A percentile compares a stretch with the other conserved stretches of the same genome.
phyloP scores from a whole-genome alignment of 2,329 filamentous ascomycete genomes.

The Aspergillus ochraceoroseus region DNA sequence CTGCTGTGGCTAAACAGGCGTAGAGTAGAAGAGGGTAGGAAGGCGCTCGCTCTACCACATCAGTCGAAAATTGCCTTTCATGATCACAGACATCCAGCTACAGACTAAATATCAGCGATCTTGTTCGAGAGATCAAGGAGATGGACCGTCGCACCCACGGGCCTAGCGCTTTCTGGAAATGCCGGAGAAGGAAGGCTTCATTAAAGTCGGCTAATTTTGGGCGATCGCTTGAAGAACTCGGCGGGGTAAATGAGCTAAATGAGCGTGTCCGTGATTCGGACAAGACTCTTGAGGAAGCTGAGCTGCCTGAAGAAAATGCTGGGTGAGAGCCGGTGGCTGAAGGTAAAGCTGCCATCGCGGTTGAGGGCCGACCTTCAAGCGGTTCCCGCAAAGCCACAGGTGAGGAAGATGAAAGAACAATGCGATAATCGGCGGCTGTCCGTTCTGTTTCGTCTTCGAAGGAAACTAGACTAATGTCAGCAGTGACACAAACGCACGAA shows the following conservation, averaged over 20 bases:
- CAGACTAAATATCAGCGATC: conserved; percentile 11
- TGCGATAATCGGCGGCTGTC: conserved; percentile 34
- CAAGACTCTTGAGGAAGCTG: conserved; percentile 8
- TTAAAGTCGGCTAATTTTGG: conserved; percentile 29
- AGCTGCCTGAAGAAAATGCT: conserved; percentile 13
- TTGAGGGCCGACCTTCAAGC: conserved; percentile 25
- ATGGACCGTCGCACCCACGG: conserved; percentile 27
- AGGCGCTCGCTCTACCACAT: conserved; percentile 31
- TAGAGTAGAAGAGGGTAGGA: conserved; percentile 31
- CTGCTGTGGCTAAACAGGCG: conserved; percentile 34
- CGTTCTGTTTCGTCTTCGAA: conserved; percentile 37
- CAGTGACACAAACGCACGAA: not conserved
- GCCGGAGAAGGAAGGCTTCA: conserved; percentile 33
- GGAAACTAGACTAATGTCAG: conserved; percentile 22
- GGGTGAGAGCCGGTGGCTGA: conserved; percentile 17
- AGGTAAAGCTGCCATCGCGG: conserved; percentile 26
- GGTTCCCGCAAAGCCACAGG: conserved; percentile 20
- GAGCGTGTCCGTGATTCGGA: conserved; percentile 18
- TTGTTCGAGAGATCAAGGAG: not conserved
- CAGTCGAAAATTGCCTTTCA: conserved; percentile 29
- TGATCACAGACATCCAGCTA: conserved; percentile 34
- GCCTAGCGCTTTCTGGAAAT: conserved; percentile 32
- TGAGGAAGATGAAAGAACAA: conserved; percentile 23
- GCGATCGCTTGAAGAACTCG: conserved; percentile 19
- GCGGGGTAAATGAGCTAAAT: conserved; percentile 20